Base-by-base conservation (phyloP, 495 filamentous ascomycete genomes). In the Recurvomyces mirabilis region DNA sequence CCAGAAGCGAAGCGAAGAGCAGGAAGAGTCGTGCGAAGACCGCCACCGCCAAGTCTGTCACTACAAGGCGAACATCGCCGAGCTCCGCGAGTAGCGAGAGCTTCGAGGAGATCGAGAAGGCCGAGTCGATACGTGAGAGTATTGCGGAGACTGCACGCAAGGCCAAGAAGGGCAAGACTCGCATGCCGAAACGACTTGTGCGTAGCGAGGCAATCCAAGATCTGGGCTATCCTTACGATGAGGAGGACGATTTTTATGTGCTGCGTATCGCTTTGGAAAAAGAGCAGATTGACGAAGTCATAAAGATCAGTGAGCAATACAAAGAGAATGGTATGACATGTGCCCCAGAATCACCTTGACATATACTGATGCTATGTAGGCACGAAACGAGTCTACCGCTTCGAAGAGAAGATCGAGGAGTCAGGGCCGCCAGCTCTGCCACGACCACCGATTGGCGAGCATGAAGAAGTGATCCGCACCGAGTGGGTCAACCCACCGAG, bases 271-370 rank as follows among this genome's bases (percentile, higher is more conserved):
- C 87, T 2, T 70, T 94, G 18, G 84, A 81, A 11, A 88, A 91
- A 47, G 77, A 86, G 21, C 83, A 93, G 49, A 94, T 94, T 53
- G 87, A 94, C 55, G 81, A 89, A 52, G 67, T 93, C 42, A 81
- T 94, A 50, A 79, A 74, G 48, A 65, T 86, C 30, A 93, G 85
- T 58, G 81, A 84, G 53, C 53, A 25, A 17, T 65, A 65, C 49
- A 75, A 83, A 23, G 73, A 77, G 59, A 70, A 63, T 39, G 63
- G 68, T 73, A 50, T 37, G 62, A 32, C 23, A n/a, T 12, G 19
- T n/a, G n/a, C n/a, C n/a, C n/a, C n/a, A n/a, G n/a, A n/a, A n/a
- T n/a, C n/a, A n/a, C n/a, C n/a, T n/a, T n/a, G n/a, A n/a, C n/a
- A n/a, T n/a, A n/a, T n/a, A n/a, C n/a, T n/a, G n/a, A n/a, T n/a